Evolutionary conservation across 177 flowering plant species (phyloP).

Genomic region (Vitis hybrid): DNA sequence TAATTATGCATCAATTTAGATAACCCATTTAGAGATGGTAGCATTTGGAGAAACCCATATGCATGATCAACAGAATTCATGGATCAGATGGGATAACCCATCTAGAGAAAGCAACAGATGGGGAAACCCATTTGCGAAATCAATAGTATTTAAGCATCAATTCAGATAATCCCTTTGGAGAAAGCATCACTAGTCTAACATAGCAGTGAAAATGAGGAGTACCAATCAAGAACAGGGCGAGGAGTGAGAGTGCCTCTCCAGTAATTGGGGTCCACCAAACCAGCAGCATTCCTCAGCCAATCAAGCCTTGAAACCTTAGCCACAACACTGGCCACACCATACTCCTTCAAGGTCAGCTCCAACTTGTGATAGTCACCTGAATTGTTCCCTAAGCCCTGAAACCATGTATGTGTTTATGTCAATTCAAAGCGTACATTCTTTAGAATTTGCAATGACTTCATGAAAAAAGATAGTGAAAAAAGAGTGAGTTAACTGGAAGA

Average conservation of each 20-base stretch:
- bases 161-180: too few relatives aligned
- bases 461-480: conserved; percentile 3
- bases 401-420: neutral
- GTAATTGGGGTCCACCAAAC: conserved; percentile 77
- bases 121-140: too few relatives aligned
- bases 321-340: conserved; percentile 60
- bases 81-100: too few relatives aligned
- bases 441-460: neutral
- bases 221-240: conserved; percentile 95
- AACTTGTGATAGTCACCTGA: conserved; percentile 66
- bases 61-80: too few relatives aligned
- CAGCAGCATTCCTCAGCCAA: conserved; percentile 96
- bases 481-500: conserved; percentile 45
- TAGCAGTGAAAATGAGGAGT: neutral
- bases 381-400: conserved; percentile 87
- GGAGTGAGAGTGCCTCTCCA: conserved; percentile 90
- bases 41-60: too few relatives aligned
- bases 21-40: too few relatives aligned
- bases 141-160: too few relatives aligned
- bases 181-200: neutral
- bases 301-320: conserved; percentile 81
- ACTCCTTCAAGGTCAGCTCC: conserved; percentile 35
- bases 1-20: too few relatives aligned
- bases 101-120: too few relatives aligned
- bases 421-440: neutral